Base-by-base conservation (phyloP, 2,329 filamentous ascomycete species). In the Fusarium palustre region DNA sequence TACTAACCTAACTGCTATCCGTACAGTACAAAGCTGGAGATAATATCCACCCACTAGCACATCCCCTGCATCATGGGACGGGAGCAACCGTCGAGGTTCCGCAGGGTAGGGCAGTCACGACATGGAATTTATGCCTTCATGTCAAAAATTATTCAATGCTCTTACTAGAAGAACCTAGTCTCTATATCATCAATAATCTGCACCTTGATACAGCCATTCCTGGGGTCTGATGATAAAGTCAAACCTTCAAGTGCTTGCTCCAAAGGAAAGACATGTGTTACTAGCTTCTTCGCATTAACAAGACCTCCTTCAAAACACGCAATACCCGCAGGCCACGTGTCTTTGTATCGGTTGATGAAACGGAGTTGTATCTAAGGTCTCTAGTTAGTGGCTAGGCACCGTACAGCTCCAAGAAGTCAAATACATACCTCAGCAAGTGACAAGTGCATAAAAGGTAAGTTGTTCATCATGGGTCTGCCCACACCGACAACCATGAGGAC, bases 271-370 rank as follows among this genome's bases (percentile, higher is more conserved):
- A 81, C 82, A 75, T 92, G 89, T 13, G 89, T 88, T 5, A 92
- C 85, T 39, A 78, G 59, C 49, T 83, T 84, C 73, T 88, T 88
- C 22, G 91, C 79, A 73, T 91, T 84, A 11, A 92, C 74, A 2
- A 91, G 82, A 0, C 85, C 86, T 5, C 88, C 87, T 41, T 82
- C 83, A 30, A 92, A 74, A 48, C 86, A 87, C 9, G 86, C 82
- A 34, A 92, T 89, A 0, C 87, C 90, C 0, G 86, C 84, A 0
- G 90, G 89, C 90, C 90, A 92, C 0, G 89, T 91, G 72, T 92
- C 88, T 41, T 85, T 82, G 75, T 92, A 92, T 10, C 90, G 83
- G 76, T 92, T 91, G 75, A 91, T 92, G 78, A 92, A 92, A 38
- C 85, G 87, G 28, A 92, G 80, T 69, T 91, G 84, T 67, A 92